Evolutionary conservation across 768 basidiomycete genomes (phyloP).

Genomic region (Butyriboletus loyo): DNA sequence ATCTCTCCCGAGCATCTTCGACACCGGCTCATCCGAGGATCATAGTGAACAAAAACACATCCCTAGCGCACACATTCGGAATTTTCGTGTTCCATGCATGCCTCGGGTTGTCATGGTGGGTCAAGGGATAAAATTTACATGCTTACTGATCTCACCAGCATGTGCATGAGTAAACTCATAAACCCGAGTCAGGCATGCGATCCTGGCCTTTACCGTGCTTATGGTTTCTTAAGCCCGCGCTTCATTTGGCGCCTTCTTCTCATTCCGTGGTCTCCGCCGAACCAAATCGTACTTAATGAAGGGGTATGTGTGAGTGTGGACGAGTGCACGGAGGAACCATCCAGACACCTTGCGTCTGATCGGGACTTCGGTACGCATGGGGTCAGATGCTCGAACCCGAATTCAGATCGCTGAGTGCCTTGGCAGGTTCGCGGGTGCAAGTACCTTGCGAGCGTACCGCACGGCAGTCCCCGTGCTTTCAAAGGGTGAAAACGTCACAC

Average conservation of each 20-base stretch:
- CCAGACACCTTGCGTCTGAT: slow-evolving; percentile 26
- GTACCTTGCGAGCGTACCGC: neutral
- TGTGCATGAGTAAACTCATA: slow-evolving; percentile 2
- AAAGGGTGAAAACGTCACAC: neutral
- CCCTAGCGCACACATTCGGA: neutral
- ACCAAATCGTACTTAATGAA: slow-evolving; percentile 60
- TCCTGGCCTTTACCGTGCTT: slow-evolving; percentile 29
- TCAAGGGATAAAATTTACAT: neutral
- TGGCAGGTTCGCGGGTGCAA: neutral
- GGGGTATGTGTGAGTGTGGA: slow-evolving; percentile 59
- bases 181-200: neutral
- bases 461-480: neutral
- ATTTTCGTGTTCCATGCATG: neutral
- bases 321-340: slow-evolving; percentile 51
- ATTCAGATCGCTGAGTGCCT: neutral
- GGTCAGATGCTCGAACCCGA: neutral
- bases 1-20: neutral
- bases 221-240: slow-evolving; percentile 49
- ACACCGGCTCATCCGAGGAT: slow-evolving; percentile 1
- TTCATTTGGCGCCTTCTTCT: slow-evolving; percentile 19
- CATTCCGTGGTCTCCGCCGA: slow-evolving; percentile 30
- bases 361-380: slow-evolving; percentile 43
- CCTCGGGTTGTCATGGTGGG: slow-evolving; percentile 1
- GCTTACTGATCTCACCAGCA: slow-evolving; percentile 1
- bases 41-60: neutral